Base-by-base conservation (phyloP, 1,284 basidiomycete genomes). In the Athelia sp. region DNA sequence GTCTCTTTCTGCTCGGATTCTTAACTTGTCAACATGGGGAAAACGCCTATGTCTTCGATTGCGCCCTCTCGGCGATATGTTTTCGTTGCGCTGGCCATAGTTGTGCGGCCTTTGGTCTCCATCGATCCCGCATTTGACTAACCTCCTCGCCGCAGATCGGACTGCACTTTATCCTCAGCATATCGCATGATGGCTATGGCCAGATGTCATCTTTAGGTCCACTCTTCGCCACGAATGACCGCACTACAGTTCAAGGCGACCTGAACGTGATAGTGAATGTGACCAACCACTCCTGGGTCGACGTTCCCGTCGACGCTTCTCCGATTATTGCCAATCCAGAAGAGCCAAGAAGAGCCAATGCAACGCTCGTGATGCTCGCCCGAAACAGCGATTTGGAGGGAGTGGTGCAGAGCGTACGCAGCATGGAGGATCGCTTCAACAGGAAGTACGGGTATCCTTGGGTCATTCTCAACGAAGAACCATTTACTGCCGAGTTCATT, bases 391-490 rank as follows among this genome's bases (percentile, higher is more conserved):
- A 78, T 56, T 58, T 89, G 18, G 70, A 73, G 54, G 75, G 76
- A 11, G 76, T 82, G 46, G 63, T 84, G 23, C 64, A 68, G 36
- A 79, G 73, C 56, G 74, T 84, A 18, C 72, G 74, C 54, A 73
- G 76, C 45, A 64, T 81, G 34, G 81, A 83, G 55, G 73, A 79
- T 44, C 69, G 77, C 9, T 84, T 88, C 63, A 88, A 89, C 63
- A 70, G 71, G 55, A 73, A 77, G 58, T 79, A 76, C 52, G 65
- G 75, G 22, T 90, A 90, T 59, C 84, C 86, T 14, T 89, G 81
- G 72, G 79, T 88, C 4, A 75, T 89, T 55, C 66, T 89, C 29
- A 89, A 89, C 56, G 86, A 90, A 18, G 78, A 79, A 50, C 76
- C 77, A 1, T 89, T 89, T 56, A 72, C 76, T 4, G 79, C 86